Base-by-base conservation (phyloP, 805 yeast species). In the Candida nitratophila region DNA sequence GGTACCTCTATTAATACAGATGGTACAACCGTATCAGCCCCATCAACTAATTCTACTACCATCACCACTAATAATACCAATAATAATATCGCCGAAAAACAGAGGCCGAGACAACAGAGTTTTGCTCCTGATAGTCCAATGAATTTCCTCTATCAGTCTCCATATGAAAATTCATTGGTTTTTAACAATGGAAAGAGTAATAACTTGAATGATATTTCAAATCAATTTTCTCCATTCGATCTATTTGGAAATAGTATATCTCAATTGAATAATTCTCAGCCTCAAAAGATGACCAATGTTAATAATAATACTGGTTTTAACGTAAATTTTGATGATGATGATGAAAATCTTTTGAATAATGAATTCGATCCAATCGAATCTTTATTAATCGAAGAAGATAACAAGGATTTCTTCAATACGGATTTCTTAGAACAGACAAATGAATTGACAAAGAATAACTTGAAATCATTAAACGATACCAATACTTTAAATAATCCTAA, bases 131-230 rank as follows among this genome's bases (percentile, higher is more conserved):
- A 24, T 30, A 29, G 14, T 37, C 41, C 33, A n/a, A n/a, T 35
- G 17, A 39, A 31, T 21, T 31, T 39, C 30, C 9, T 39, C 2
- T 31, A 21, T 21, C 41, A 39, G 22, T 19, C 56, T 37, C 66
- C 74, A 37, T 77, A 76, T 57, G 84, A 79, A 51, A 70, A 79
- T 12, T 65, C 73, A 15, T 57, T 79, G 47, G 82, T 81, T 3
- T 77, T 79, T 42, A 56, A 53, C 37, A 39, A 43, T 29, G 14
- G n/a, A 29, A 29, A 29, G n/a, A 29, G 5, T 4, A 12, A 20
- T 15, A 10, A 12, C 3, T 19, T 8, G 11, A 17, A 11, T 34
- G 9, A 11, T 19, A 19, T 20, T 19, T 17, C 19, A 17, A 32
- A n/a, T 32, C 35, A 34, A 34, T 34, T 34, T 34, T 34, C 24